Conservation (phyloP, 768 basidiomycete genomes). For the Pholiota microspora region DNA sequence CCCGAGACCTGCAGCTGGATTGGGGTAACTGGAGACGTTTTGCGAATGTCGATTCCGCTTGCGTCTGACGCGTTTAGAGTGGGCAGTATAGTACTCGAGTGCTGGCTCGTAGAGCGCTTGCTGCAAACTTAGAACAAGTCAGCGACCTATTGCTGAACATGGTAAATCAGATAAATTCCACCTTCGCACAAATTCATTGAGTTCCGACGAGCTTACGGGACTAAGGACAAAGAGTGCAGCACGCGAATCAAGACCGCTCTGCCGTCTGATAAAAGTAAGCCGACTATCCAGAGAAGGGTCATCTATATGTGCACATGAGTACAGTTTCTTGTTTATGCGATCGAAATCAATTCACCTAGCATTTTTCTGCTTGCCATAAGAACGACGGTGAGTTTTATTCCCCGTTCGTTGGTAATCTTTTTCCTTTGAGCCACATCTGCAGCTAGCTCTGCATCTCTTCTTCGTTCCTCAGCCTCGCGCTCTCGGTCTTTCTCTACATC, state of each 20-base stretch:
- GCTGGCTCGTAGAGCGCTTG: constrained; percentile 87
- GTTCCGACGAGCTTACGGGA: constrained; percentile 83
- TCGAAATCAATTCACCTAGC: constrained; percentile 53
- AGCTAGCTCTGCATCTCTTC: constrained; percentile 73
- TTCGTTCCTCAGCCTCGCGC: constrained; percentile 65
- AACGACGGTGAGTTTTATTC: constrained; percentile 93
- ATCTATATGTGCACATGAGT: constrained; percentile 44
- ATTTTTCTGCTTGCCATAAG: constrained; percentile 85
- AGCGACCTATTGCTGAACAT: constrained; percentile 1
- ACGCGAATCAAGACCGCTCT: constrained; percentile 86
- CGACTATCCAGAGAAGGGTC: constrained; percentile 81
- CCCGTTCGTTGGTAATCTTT: constrained; percentile 76
- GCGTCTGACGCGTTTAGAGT: constrained; percentile 87
- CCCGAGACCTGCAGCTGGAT: constrained; percentile 46
- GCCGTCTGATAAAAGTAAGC: constrained; percentile 82
- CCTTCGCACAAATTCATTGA: constrained; percentile 89
- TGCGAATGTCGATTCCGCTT: constrained; percentile 86
- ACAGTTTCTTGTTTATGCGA: neutral
- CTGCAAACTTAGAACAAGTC: constrained; percentile 58
- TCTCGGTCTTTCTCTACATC: constrained; percentile 56
- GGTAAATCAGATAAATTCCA: constrained; percentile 23
- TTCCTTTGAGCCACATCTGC: constrained; percentile 79
- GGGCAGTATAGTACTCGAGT: constrained; percentile 88
- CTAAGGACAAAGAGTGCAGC: constrained; percentile 94
- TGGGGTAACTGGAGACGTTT: constrained; percentile 45